Base-by-base conservation (phyloP, 345 rosid species). In the Aurinia saxatilis region DNA sequence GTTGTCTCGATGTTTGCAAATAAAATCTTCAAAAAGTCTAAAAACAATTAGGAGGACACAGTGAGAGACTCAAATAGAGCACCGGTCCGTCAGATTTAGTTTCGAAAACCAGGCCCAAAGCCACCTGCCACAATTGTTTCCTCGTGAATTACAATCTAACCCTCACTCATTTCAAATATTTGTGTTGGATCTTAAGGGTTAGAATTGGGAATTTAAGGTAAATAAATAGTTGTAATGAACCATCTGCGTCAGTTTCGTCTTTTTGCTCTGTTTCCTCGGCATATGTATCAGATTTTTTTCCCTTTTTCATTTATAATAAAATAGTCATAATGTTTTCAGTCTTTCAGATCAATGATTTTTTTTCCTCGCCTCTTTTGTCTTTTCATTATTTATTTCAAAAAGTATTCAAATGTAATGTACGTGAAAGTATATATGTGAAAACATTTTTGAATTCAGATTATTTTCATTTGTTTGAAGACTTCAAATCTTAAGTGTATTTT, bases 61-160 rank as follows among this genome's bases (percentile, higher is more conserved):
- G 75, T 29, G 74, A 63, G 53, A 54, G 70, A 49, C 74, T 70
- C 53, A 70, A 63, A 70, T 56, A 63, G 71, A 72, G 72, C 64
- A 58, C 57, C 72, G 72, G 66, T 66, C 72, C 72, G 72, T 73
- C 73, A 66, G 73, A 73, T 66, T 73, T 23, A 60, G 76, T 67
- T 73, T 73, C 72, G 72, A 65, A 59, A 72, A 65, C 71, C 52
- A 72, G 66, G 44, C 75, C 74, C 65, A 21, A 63, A 65, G 61
- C 30, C 62, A 57, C 66, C 71, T 64, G 75, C 66, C 65, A 65
- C n/a, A 34, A 0, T 17, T 66, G 73, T 66, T 73, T 57, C 60
- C 35, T 34, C 1, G 16, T 2, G 0, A 48, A 39, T 53, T 46
- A 73, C 64, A 1, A 12, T 10, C 19, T 17, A 31, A 8, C 68